Evolutionary conservation across 805 yeast genomes (phyloP).

Genomic region (Sugiyamaella floridensis): DNA sequence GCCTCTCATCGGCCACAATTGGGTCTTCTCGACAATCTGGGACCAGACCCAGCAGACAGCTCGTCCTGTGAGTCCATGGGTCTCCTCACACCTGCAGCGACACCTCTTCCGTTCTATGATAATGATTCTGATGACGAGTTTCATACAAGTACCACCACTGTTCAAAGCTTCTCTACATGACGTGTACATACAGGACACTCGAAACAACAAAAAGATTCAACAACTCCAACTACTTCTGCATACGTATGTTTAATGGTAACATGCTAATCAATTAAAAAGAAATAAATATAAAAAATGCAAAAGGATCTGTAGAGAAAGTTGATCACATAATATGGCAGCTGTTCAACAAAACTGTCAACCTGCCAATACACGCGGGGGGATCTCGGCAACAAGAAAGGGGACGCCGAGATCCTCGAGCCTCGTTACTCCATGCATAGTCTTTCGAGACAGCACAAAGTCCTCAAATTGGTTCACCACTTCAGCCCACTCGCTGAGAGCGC

Average conservation of each 20-base stretch:
- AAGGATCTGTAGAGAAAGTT: not conserved
- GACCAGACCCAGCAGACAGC: conserved; percentile 7
- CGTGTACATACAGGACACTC: not conserved
- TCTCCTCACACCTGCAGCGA: conserved; percentile 6
- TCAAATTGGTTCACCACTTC: conserved; percentile 31
- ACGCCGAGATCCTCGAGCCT: conserved; percentile 27
- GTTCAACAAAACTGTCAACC: not conserved
- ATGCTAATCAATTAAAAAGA: not conserved
- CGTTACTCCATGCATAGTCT: conserved; percentile 21
- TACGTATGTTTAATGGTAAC: not conserved
- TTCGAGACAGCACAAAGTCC: conserved; percentile 28
- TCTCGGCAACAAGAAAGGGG: conserved; percentile 35
- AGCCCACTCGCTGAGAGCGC: conserved; percentile 36
- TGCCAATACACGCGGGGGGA: conserved; percentile 19
- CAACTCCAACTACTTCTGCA: not conserved
- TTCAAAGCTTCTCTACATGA: too few species aligned
- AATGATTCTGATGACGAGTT: not conserved
- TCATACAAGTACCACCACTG: not conserved
- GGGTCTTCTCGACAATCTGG: conserved; percentile 3
- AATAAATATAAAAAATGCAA: not conserved
- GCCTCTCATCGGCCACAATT: conserved; percentile 2
- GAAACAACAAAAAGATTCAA: not conserved
- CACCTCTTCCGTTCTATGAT: conserved; percentile 4
- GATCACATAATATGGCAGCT: not conserved
- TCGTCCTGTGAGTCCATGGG: not conserved